A percentile compares a stretch with the other conserved stretches of the same genome.
Evolutionary conservation across 2,329 filamentous ascomycete genomes (phyloP).

Genomic region (Epicoccum sorghinum): DNA sequence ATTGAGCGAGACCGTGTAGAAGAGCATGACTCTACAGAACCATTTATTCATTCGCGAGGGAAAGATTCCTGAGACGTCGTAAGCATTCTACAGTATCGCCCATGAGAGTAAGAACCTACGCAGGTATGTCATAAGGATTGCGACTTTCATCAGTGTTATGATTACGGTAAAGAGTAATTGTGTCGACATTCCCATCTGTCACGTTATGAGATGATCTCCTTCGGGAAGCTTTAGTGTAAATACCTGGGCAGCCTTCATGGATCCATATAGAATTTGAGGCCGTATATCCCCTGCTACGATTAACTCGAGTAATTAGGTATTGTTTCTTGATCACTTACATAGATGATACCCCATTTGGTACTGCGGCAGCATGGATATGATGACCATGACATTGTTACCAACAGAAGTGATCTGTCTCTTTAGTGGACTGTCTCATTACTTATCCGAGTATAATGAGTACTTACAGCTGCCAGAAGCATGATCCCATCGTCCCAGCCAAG

Average conservation of each 20-base stretch:
- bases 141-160: slow-evolving; percentile 36
- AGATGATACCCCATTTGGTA: slow-evolving; percentile 40
- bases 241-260: slow-evolving; percentile 30
- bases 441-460: not conserved
- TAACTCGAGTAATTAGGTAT: not conserved
- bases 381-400: slow-evolving; percentile 34
- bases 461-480: slow-evolving; percentile 36
- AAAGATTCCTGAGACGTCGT: slow-evolving; percentile 28
- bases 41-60: slow-evolving; percentile 34
- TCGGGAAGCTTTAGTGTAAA: not conserved
- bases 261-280: slow-evolving; percentile 19
- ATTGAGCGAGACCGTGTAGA: slow-evolving; percentile 29
- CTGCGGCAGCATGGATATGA: slow-evolving; percentile 29
- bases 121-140: slow-evolving; percentile 30
- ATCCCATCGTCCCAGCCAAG: slow-evolving; percentile 38
- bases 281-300: slow-evolving; percentile 29
- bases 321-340: slow-evolving; percentile 20
- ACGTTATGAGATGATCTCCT: not conserved
- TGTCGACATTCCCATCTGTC: slow-evolving; percentile 31
- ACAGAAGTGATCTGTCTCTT: slow-evolving; percentile 23
- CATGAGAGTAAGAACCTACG: slow-evolving; percentile 8
- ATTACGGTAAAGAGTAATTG: slow-evolving; percentile 34
- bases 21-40: slow-evolving; percentile 36
- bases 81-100: not conserved
- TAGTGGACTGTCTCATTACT: not conserved